Percentiles rank a stretch among this genome's conserved stretches.
These are phyloP conservation scores for Aquanectria penicillioides DNA, from an alignment of 2,329 filamentous ascomycete genomes.

Conservation along the genomic window DNA sequence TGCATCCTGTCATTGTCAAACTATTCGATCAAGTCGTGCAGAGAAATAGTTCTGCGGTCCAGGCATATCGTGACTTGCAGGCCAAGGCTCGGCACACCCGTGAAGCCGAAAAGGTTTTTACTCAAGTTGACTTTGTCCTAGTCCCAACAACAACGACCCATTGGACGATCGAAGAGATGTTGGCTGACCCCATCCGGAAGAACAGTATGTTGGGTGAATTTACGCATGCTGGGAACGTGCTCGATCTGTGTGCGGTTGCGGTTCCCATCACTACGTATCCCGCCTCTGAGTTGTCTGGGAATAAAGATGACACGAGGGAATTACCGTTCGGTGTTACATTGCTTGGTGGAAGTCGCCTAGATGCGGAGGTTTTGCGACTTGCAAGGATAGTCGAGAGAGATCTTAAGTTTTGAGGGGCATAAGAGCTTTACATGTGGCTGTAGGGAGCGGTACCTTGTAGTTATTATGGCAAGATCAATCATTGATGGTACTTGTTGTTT, in stretches of 20 bases:
- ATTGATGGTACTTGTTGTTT: too few relatives aligned
- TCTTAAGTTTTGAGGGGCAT: too few relatives aligned
- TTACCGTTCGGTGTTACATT: conserved; percentile 58
- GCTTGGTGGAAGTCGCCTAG: conserved; percentile 49
- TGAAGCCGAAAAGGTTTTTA: conserved; percentile 53
- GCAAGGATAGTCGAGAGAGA: not conserved
- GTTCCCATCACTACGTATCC: conserved; percentile 5
- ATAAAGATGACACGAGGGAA: conserved; percentile 40
- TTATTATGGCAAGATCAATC: too few relatives aligned
- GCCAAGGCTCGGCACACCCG: conserved; percentile 46
- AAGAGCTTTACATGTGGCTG: too few relatives aligned
- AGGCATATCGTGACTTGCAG: conserved; percentile 60
- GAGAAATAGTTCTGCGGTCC: conserved; percentile 25
- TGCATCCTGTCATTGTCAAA: conserved; percentile 54
- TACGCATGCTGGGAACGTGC: conserved; percentile 65
- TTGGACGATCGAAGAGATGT: conserved; percentile 59
- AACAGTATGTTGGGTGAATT: conserved; percentile 63
- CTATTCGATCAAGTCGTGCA: conserved; percentile 46
- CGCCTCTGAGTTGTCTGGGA: conserved; percentile 44
- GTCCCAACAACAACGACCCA: conserved; percentile 63
- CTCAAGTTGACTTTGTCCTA: conserved; percentile 57
- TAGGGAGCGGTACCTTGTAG: too few relatives aligned
- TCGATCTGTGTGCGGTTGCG: conserved; percentile 59
- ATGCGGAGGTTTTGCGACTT: conserved; percentile 48
- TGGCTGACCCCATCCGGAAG: conserved; percentile 59